Base-by-base conservation (phyloP, 257 asterid genomes). In the Salvia miltiorrhiza region DNA sequence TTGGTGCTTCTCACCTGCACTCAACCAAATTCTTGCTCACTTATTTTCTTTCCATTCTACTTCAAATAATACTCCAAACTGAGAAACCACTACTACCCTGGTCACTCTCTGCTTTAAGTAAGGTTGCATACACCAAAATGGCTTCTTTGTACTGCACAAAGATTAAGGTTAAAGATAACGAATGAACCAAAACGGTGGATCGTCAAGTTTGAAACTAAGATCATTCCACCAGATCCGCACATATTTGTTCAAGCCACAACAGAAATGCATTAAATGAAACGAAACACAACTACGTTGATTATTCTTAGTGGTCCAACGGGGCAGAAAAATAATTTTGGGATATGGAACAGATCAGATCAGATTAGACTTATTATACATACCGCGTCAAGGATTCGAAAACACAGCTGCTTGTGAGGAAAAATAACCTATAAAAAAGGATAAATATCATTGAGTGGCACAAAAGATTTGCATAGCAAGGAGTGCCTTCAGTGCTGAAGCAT, bases 311-410 rank as follows among this genome's bases (percentile, higher is more conserved):
- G n/a, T n/a, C n/a, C n/a, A n/a, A n/a, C n/a, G n/a, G 19, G 49
- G 63, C 63, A 70, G 33, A n/a, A 26, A 52, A 40, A 55, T 8
- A 16, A 71, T 54, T 52, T 71, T 63, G 10, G 67, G 24, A 41
- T 20, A 60, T 69, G 78, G 13, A 58, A 64, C n/a, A n/a, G n/a
- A n/a, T n/a, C 58, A 77, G 28, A 74, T 49, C 44, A 77, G 60
- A 71, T 33, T 41, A 37, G 75, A 62, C 61, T 57, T 52, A 32
- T 39, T 71, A 68, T 41, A 47, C 90, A 73, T 90, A 93, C 98
- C 98, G 98, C 80, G 74, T 93, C 98, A 77, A 93, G 83, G 62
- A 93, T 90, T 48, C 98, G 96, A 81, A 93, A 90, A 30, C 97
- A 90, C 65, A 90, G 81, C 93, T 90, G 90, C 88, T 90, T 93